Conservation (phyloP, 1,284 basidiomycete species). For the Cryptococcus wingfieldii region DNA sequence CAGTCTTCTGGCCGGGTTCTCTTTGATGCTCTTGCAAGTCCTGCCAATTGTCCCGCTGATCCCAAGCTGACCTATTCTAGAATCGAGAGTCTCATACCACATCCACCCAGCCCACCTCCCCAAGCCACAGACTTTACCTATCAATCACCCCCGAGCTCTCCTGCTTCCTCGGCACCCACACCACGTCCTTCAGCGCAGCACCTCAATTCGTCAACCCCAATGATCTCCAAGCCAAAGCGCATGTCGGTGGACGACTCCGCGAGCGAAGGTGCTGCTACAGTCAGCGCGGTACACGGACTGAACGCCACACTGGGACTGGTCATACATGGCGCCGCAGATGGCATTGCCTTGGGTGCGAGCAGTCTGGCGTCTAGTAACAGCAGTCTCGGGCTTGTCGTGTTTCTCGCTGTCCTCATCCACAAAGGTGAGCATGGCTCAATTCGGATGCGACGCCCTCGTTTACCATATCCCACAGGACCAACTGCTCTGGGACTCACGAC, state of each 20-base stretch:
- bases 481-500: constrained; percentile 78
- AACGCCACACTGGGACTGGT: constrained; percentile 77
- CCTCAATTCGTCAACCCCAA: constrained; percentile 31
- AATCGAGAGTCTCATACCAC: constrained; percentile 44
- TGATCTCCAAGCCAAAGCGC: constrained; percentile 35
- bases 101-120: constrained; percentile 28
- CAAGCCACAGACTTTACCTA: constrained; percentile 14
- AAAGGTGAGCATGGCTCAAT: constrained; percentile 60
- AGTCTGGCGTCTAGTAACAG: constrained; percentile 31
- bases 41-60: constrained; percentile 31
- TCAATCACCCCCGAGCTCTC: constrained; percentile 11
- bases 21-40: constrained; percentile 72
- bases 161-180: constrained; percentile 9
- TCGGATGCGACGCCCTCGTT: background rate
- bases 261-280: constrained; percentile 5
- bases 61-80: constrained; percentile 14
- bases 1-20: constrained; percentile 73
- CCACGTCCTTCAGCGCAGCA: constrained; percentile 19
- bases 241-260: constrained; percentile 24
- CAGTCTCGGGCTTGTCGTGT: constrained; percentile 69
- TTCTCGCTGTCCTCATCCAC: constrained; percentile 80
- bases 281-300: constrained; percentile 46
- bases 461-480: constrained; percentile 57
- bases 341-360: constrained; percentile 76
- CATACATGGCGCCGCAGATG: constrained; percentile 82